Evolutionary conservation across 179 eudicot species (phyloP).

Genomic region (Beta macrorhiza): DNA sequence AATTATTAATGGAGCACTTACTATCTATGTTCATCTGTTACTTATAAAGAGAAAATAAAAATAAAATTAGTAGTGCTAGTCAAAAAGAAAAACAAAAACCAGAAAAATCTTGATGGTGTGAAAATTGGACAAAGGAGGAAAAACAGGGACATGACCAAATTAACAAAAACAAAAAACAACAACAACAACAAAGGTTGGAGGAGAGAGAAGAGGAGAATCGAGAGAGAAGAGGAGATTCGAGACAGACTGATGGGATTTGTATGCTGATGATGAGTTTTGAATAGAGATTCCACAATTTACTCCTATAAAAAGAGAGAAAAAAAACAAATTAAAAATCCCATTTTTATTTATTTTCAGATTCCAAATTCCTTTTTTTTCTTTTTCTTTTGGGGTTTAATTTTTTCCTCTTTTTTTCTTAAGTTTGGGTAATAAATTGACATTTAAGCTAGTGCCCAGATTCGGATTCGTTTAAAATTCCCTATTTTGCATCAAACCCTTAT

Average conservation of each 20-base stretch:
- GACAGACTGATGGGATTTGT: constrained; percentile 16
- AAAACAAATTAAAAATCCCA: background rate
- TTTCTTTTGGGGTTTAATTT: background rate
- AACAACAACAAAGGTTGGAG: background rate
- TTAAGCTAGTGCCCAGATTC: constrained; percentile 23
- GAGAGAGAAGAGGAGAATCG: constrained; percentile 9
- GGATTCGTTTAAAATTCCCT: constrained; percentile 22
- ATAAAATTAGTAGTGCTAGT: background rate
- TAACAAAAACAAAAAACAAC: background rate
- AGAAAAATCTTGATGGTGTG: constrained; percentile 15
- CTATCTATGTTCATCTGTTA: too few relatives aligned
- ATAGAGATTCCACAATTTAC: constrained; percentile 18
- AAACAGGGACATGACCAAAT: background rate
- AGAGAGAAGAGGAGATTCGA: constrained; percentile 35
- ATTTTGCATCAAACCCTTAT: constrained; percentile 31
- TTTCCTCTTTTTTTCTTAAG: background rate
- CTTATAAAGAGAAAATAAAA: constrained; percentile 22
- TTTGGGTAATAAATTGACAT: constrained; percentile 6
- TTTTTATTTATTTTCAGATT: constrained; percentile 17
- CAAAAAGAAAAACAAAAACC: background rate
- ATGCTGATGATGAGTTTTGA: constrained; percentile 27
- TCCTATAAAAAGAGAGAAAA: constrained; percentile 7
- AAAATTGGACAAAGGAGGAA: constrained; percentile 29
- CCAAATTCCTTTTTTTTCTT: constrained; percentile 19
- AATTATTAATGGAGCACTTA: too few relatives aligned